Evolutionary conservation across 1,284 basidiomycete species (phyloP).

Genomic region (Tranzscheliella williamsii): DNA sequence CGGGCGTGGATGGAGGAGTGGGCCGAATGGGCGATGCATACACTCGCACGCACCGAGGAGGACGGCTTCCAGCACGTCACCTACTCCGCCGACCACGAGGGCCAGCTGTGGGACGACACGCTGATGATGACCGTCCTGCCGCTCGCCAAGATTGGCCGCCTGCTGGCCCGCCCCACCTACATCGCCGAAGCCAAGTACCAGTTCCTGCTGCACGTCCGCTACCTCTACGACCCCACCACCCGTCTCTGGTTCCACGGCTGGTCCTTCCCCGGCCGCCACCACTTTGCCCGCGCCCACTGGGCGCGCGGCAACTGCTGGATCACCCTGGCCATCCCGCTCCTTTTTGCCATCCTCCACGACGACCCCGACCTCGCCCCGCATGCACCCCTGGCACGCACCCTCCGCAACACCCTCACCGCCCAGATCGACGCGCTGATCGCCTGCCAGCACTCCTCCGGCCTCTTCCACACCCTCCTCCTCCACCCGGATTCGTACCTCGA

Average conservation of each 20-base stretch:
- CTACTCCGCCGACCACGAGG: conserved; percentile 66
- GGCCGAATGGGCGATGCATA: conserved; percentile 72
- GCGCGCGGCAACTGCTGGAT: conserved; percentile 72
- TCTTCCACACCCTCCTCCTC: conserved; percentile 71
- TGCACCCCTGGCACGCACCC: conserved; percentile 58
- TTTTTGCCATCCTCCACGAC: conserved; percentile 65
- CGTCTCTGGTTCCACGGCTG: conserved; percentile 68
- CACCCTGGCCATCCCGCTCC: conserved; percentile 69
- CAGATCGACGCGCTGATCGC: conserved; percentile 68
- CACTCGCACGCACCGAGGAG: conserved; percentile 68
- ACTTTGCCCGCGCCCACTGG: conserved; percentile 69
- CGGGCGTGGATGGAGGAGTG: conserved; percentile 67
- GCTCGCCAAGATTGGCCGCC: conserved; percentile 69
- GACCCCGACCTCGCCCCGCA: conserved; percentile 5
- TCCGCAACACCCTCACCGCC: conserved; percentile 65
- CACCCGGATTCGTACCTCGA: conserved; percentile 69
- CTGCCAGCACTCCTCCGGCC: conserved; percentile 66
- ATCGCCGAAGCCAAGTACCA: conserved; percentile 70
- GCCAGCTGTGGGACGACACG: conserved; percentile 72
- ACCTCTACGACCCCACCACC: conserved; percentile 65
- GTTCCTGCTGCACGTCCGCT: conserved; percentile 67
- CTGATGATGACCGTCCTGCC: conserved; percentile 71
- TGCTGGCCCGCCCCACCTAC: conserved; percentile 67
- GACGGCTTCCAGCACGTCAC: conserved; percentile 70
- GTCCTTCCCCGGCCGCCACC: conserved; percentile 66